phyloP scores from a whole-genome alignment of 1,284 basidiomycete species.

The Naganishia albida region DNA sequence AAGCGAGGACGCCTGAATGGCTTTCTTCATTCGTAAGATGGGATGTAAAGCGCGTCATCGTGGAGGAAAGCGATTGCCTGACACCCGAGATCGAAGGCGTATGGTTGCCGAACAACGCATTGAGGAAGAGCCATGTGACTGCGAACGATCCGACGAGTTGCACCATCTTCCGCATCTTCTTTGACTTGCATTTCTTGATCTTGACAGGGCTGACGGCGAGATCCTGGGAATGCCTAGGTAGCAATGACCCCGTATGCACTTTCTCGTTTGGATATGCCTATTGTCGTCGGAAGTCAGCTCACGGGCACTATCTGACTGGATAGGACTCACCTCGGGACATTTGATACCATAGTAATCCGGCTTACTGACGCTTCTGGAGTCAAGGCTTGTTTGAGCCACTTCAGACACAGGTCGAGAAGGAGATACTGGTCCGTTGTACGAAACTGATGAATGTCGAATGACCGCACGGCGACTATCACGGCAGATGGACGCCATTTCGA shows the following conservation, averaged over 20 bases:
- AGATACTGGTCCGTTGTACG: too few species aligned
- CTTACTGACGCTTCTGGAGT: neutral
- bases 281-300: neutral
- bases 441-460: too few species aligned
- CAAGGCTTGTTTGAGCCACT: too few species aligned
- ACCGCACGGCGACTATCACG: constrained; percentile 16
- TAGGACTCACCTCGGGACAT: neutral
- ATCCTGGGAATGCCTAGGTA: constrained; percentile 11
- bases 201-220: neutral
- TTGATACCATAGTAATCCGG: neutral
- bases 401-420: too few species aligned
- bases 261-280: neutral
- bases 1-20: neutral
- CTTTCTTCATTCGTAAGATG: neutral
- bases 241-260: neutral
- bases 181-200: neutral
- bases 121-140: constrained; percentile 17
- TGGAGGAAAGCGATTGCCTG: neutral
- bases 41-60: neutral
- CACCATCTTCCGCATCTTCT: neutral
- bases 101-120: neutral
- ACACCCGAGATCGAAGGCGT: neutral
- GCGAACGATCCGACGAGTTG: constrained; percentile 8
- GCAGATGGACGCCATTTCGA: constrained; percentile 21
- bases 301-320: too few species aligned